Conservation (phyloP, 164 flowering plant genomes). For the Houttuynia cordata region DNA sequence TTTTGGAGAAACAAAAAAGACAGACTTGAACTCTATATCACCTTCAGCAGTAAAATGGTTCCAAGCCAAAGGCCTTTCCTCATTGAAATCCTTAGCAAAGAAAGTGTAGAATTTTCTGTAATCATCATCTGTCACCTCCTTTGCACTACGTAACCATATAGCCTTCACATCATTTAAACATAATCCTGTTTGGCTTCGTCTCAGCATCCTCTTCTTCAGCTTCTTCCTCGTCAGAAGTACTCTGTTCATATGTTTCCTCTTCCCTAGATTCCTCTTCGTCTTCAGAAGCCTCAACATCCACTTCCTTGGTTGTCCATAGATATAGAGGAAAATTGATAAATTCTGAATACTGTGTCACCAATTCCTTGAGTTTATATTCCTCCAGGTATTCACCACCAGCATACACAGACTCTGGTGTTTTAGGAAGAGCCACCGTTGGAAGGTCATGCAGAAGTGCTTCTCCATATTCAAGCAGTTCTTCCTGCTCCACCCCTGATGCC, state of each 20-base stretch:
- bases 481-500: no score
- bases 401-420: no score
- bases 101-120: conserved; percentile 83
- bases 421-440: no score
- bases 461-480: no score
- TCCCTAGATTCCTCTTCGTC: conserved; percentile 74
- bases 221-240: conserved; percentile 50
- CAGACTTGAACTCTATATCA: conserved; percentile 97
- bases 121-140: conserved; percentile 96
- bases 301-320: no score
- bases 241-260: conserved; percentile 72
- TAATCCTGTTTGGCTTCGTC: conserved; percentile 83
- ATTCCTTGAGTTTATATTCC: conserved; percentile 87
- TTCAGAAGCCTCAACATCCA: no score
- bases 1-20: conserved; percentile 90
- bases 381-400: no score
- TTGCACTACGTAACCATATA: conserved; percentile 87
- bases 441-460: no score
- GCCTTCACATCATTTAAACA: conserved; percentile 88
- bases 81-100: conserved; percentile 80
- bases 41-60: conserved; percentile 95
- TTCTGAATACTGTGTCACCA: no score
- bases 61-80: no score
- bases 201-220: conserved; percentile 72
- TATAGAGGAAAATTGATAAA: no score